Conservation (phyloP, 2,329 filamentous ascomycete species). For the Verticillium alfalfae region DNA sequence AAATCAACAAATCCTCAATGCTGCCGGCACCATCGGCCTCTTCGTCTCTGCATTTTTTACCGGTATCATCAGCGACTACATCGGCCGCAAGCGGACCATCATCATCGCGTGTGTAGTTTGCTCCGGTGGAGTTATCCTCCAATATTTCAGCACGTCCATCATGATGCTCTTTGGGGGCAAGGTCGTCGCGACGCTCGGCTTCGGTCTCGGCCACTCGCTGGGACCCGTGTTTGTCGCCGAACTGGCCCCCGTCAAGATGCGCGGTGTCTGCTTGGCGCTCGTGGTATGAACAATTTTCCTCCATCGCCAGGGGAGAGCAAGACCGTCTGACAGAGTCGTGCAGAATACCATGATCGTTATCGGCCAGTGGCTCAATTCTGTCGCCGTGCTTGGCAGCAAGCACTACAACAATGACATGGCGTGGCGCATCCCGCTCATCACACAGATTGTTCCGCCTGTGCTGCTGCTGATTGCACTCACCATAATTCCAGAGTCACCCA, state of each 20-base stretch:
- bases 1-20: slow-evolving; percentile 23
- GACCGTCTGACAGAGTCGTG: background rate
- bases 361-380: slow-evolving; percentile 19
- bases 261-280: slow-evolving; percentile 20
- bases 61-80: slow-evolving; percentile 18
- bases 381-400: slow-evolving; percentile 16
- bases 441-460: slow-evolving; percentile 19
- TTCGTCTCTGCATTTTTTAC: slow-evolving; percentile 21
- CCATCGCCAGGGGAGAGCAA: background rate
- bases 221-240: slow-evolving; percentile 25
- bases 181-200: slow-evolving; percentile 19
- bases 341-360: slow-evolving; percentile 25
- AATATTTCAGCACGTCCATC: slow-evolving; percentile 17
- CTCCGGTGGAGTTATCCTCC: slow-evolving; percentile 16
- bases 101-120: slow-evolving; percentile 15
- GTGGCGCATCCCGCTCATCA: slow-evolving; percentile 22
- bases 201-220: slow-evolving; percentile 22
- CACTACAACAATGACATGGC: slow-evolving; percentile 14
- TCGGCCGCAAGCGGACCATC: slow-evolving; percentile 19
- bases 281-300: slow-evolving; percentile 12
- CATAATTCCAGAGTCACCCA: slow-evolving; percentile 14
- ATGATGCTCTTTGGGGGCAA: slow-evolving; percentile 21
- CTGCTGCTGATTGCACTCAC: slow-evolving; percentile 15
- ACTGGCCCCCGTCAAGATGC: slow-evolving; percentile 21
- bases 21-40: slow-evolving; percentile 20